Base-by-base conservation (phyloP, 148 eudicot genomes). In the Heliamphora exappendiculata region DNA sequence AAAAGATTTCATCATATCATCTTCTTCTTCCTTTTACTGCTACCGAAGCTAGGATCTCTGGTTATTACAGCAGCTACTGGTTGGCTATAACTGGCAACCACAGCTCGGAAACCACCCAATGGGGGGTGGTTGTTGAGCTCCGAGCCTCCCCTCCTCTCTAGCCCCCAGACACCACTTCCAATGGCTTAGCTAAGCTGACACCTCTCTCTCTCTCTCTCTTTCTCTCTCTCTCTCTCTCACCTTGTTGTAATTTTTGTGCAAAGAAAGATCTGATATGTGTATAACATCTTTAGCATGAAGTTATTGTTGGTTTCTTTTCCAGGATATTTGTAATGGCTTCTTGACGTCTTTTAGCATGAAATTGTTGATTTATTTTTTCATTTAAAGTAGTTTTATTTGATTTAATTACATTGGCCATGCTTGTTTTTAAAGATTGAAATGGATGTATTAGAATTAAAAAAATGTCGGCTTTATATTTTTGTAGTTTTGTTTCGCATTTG, bases 81-180 rank as follows among this genome's bases (percentile, higher is more conserved):
- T 14, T 70, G 74, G 60, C 60, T 50, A 31, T 58, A 62, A 75
- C 57, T 75, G 69, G 69, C 70, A 45, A 62, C 31, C 24, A 62
- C 55, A 62, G 42, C 68, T 74, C 11, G 45, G 76, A 39, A 39
- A 12, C 5, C 49, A n/a, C 68, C 75, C 80, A 59, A 50, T 14
- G 66, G 81, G 67, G n/a, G 55, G 16, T 57, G n/a, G 3, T 68
- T 22, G 59, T 75, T 36, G 78, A 65, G 60, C 72, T 65, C 49
- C 72, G 78, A 75, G 71, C 49, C 75, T 9, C 45, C 2, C 7
- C 39, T 0, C 49, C 49, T 13, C 37, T 0, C 39, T 5, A 6
- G n/a, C 20, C 62, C 42, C 39, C 19, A 19, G 45, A 33, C 9
- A 20, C 34, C 42, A 7, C 22, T 33, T 64, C 68, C 68, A 34